Conservation (phyloP, 108 stramenopile genomes). For the Aurantiochytrium sp. region DNA sequence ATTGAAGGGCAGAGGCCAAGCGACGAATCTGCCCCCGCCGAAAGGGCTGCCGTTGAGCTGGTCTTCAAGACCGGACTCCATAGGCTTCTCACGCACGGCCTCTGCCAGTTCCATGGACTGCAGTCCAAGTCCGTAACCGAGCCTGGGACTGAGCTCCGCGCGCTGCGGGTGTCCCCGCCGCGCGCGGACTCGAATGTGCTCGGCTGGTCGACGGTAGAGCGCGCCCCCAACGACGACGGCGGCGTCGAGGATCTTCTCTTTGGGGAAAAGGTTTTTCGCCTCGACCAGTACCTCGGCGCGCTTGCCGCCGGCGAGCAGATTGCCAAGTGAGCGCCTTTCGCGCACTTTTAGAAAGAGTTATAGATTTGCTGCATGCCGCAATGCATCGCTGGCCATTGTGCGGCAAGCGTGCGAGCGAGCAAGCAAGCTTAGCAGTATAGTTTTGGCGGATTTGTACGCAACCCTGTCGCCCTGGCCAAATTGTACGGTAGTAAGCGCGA, state of each 20-base stretch:
- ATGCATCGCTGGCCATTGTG: too few species aligned
- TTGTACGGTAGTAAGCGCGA: too few species aligned
- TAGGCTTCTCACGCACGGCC: background rate
- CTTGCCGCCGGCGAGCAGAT: background rate
- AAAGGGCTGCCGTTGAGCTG: background rate
- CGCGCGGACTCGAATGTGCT: background rate
- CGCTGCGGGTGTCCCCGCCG: background rate
- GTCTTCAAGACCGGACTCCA: slow-evolving; percentile 1
- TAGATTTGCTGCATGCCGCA: too few species aligned
- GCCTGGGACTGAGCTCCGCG: background rate
- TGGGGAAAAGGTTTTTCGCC: background rate
- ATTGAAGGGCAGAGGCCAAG: background rate
- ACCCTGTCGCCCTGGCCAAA: too few species aligned
- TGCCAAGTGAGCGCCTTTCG: background rate
- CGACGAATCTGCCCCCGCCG: background rate
- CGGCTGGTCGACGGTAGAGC: background rate
- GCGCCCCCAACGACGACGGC: too few species aligned
- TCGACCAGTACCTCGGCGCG: background rate
- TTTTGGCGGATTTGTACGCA: too few species aligned
- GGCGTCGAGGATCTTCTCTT: background rate
- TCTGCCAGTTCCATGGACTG: slow-evolving; percentile 3
- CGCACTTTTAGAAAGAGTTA: too few species aligned
- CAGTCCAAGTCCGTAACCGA: background rate
- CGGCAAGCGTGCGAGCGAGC: too few species aligned
- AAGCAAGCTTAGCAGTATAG: too few species aligned